A percentile compares a stretch with the other conserved stretches of the same genome.
Conservation (phyloP, 2,329 filamentous ascomycete genomes). For the Lachnellula hyalina region DNA sequence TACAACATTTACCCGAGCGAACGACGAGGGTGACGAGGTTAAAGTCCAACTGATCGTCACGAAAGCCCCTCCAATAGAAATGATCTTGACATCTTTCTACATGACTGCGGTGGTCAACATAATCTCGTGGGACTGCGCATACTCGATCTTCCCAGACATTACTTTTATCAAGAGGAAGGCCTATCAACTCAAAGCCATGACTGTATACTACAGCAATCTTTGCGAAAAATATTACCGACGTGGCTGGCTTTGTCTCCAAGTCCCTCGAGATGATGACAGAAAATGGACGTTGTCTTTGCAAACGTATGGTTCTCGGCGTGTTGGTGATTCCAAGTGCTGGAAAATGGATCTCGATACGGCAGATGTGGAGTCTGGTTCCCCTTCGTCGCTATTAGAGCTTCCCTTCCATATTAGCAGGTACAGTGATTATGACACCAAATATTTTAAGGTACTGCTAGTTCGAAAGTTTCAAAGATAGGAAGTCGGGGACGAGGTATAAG, state of each 20-base stretch:
- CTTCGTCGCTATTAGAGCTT: neutral
- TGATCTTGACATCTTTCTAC: neutral
- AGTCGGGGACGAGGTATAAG: too few species aligned
- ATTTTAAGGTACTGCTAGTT: too few species aligned
- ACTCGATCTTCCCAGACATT: neutral
- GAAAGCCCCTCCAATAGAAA: neutral
- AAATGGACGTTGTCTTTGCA: too few species aligned
- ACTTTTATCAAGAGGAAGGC: neutral
- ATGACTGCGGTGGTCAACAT: neutral
- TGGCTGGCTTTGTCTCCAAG: neutral
- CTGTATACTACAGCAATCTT: neutral
- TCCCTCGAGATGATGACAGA: neutral
- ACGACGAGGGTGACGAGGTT: neutral
- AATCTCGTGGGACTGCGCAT: constrained; percentile 1
- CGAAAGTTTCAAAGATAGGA: too few species aligned
- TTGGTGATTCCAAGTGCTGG: neutral
- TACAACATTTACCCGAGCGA: neutral
- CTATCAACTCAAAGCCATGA: neutral
- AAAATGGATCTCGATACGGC: neutral
- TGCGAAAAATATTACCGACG: neutral
- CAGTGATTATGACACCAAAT: too few species aligned
- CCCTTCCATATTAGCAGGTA: neutral
- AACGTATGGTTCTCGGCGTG: neutral
- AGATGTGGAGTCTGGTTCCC: neutral
- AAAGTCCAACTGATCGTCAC: neutral